phyloP scores from a whole-genome alignment of 768 basidiomycete genomes.

The Pisolithus albus region DNA sequence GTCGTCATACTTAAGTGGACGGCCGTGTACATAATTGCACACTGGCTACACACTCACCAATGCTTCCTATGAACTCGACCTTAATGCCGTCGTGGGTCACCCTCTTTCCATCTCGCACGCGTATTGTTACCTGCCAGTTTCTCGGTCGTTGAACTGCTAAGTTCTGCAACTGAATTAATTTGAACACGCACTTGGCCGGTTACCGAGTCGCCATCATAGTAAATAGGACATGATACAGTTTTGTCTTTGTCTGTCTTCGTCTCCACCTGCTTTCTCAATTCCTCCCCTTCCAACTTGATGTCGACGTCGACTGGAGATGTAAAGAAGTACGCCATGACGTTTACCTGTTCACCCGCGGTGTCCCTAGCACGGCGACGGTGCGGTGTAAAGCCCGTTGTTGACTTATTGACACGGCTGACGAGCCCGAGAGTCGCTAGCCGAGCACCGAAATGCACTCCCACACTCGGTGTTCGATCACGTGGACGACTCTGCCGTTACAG shows the following conservation, averaged over 20 bases:
- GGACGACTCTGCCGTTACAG: too few species aligned
- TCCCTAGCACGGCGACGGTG: not conserved
- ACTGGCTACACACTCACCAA: conserved; percentile 44
- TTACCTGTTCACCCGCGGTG: not conserved
- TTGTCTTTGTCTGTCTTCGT: conserved; percentile 87
- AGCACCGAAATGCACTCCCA: too few species aligned
- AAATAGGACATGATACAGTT: conserved; percentile 79
- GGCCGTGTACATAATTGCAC: too few species aligned
- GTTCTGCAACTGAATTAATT: not conserved
- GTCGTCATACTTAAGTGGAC: conserved; percentile 1
- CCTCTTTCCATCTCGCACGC: conserved; percentile 92
- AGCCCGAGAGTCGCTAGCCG: too few species aligned
- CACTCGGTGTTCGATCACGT: too few species aligned
- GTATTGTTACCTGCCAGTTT: conserved; percentile 61
- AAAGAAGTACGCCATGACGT: conserved; percentile 85
- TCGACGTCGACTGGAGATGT: conserved; percentile 87
- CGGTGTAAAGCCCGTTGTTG: not conserved
- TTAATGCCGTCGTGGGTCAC: conserved; percentile 94
- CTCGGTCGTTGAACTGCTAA: not conserved
- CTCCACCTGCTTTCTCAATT: conserved; percentile 82
- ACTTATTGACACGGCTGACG: too few species aligned
- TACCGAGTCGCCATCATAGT: conserved; percentile 94
- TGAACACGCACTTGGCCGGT: conserved; percentile 62
- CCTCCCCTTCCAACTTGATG: conserved; percentile 81
- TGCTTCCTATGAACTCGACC: conserved; percentile 94